Conservation (phyloP, 2,329 filamentous ascomycete genomes). For the Seiridium cupressi region DNA sequence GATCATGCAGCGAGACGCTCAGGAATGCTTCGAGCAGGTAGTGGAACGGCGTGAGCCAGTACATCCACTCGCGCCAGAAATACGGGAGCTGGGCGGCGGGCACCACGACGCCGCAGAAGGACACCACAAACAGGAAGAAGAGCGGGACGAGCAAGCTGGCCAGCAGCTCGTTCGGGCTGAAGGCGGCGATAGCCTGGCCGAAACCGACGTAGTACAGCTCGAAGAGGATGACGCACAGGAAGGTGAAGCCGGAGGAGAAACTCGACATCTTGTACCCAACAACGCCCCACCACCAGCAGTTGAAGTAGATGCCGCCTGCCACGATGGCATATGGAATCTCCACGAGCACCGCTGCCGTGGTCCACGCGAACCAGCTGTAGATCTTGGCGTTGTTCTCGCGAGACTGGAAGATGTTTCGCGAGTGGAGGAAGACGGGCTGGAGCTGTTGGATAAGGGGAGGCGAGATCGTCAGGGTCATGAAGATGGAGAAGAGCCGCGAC, state of each 20-base stretch:
- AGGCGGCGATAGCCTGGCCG: slow-evolving; percentile 55
- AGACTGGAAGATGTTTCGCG: slow-evolving; percentile 65
- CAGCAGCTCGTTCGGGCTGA: slow-evolving; percentile 64
- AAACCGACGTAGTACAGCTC: slow-evolving; percentile 22
- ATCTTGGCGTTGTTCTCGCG: slow-evolving; percentile 77
- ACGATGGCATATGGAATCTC: slow-evolving; percentile 71
- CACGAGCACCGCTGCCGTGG: slow-evolving; percentile 61
- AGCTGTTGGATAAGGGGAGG: slow-evolving; percentile 76
- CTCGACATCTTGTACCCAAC: slow-evolving; percentile 48
- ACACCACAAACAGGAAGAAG: slow-evolving; percentile 68
- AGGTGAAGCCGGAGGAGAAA: slow-evolving; percentile 60
- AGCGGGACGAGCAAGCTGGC: slow-evolving; percentile 66
- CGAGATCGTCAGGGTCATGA: slow-evolving; percentile 73
- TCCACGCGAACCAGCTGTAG: slow-evolving; percentile 73
- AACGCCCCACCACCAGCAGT: slow-evolving; percentile 58
- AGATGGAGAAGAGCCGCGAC: slow-evolving; percentile 71
- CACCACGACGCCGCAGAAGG: slow-evolving; percentile 70
- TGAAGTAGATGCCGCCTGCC: slow-evolving; percentile 63
- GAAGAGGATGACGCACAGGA: slow-evolving; percentile 61
- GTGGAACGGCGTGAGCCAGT: slow-evolving; percentile 70
- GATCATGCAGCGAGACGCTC: slow-evolving; percentile 61
- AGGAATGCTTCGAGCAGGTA: slow-evolving; percentile 70
- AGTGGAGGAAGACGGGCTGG: slow-evolving; percentile 68
- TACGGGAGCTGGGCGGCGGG: slow-evolving; percentile 54
- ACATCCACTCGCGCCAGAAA: slow-evolving; percentile 71